Base-by-base conservation (phyloP, 345 rosid species). In the Carallia brachiata region DNA sequence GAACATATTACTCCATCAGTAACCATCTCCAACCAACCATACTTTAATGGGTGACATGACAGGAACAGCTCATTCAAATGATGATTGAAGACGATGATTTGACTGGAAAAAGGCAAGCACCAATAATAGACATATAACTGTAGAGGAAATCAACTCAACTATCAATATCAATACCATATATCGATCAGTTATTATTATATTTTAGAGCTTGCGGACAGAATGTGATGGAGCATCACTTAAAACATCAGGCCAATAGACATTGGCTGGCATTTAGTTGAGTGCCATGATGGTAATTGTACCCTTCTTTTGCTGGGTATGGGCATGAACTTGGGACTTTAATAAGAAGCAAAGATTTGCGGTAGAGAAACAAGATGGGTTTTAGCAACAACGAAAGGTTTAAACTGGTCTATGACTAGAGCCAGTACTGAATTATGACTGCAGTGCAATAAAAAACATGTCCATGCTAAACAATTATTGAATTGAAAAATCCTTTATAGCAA, bases 51-150 rank as follows among this genome's bases (percentile, higher is more conserved):
- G 68, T 81, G 89, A 87, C 77, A 78, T 50, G 91, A 85, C 89
- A 71, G 83, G 82, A 81, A 84, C 84, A 84, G 84, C 88, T 83
- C 85, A 83, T 69, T 82, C 75, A 71, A 66, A 79, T 74, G 76
- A 81, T 81, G 84, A 80, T 73, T 75, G 83, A 72, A 79, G 71
- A 75, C 52, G 84, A 68, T 79, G 91, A 87, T 87, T 79, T 81
- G 91, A 83, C 78, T 53, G 83, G 70, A 15, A 74, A 84, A 84
- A 80, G 87, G 81, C 62, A 0, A 37, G 34, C 82, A 70, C 77
- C 83, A 78, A 78, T 84, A 76, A 80, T 80, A 39, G 64, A 75
- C 77, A 70, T 39, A 1, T 31, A 74, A 77, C 75, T 79, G 79
- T 81, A 30, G 44, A 60, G 6, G 52, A n/a, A 59, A 56, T 52